Conservation (phyloP, 495 filamentous ascomycete genomes). For the Hyphodiscus hymeniophilus region DNA sequence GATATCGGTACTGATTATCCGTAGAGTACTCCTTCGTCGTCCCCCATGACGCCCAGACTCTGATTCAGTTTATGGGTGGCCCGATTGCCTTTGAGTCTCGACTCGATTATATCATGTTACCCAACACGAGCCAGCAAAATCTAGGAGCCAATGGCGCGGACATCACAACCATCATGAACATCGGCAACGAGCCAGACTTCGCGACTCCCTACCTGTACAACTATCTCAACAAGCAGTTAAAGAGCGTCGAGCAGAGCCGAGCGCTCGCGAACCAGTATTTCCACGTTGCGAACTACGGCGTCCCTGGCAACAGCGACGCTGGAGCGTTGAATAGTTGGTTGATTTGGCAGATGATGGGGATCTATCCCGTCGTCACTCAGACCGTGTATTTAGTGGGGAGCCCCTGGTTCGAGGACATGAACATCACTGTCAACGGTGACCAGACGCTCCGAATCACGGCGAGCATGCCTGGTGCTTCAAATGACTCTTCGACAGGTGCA, state of each 20-base stretch:
- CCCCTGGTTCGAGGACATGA: conserved; percentile 45
- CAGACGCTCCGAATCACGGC: neutral
- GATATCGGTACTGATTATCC: too few relatives aligned
- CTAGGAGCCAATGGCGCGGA: conserved; percentile 24
- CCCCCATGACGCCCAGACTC: conserved; percentile 56
- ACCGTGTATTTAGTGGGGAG: conserved; percentile 47
- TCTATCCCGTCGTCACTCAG: conserved; percentile 47
- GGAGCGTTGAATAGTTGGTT: conserved; percentile 53
- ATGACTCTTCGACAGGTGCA: too few relatives aligned
- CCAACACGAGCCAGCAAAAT: neutral
- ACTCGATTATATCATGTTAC: conserved; percentile 39
- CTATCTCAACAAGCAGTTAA: conserved; percentile 28
- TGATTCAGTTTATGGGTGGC: conserved; percentile 54
- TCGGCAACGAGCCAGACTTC: conserved; percentile 56
- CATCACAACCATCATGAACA: conserved; percentile 23
- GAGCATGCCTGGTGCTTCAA: too few relatives aligned
- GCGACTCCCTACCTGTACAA: conserved; percentile 61
- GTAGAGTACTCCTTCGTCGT: conserved; percentile 48
- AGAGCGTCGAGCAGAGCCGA: conserved; percentile 26
- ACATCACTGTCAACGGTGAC: conserved; percentile 35
- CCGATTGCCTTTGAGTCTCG: conserved; percentile 47
- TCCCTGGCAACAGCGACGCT: conserved; percentile 51
- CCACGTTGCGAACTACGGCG: conserved; percentile 28
- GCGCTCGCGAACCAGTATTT: conserved; percentile 33
- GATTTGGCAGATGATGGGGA: conserved; percentile 42